Percentiles rank a stretch among this genome's conserved stretches.
phyloP scores from a whole-genome alignment of 2,329 filamentous ascomycete species.

The Cladophialophora chaetospira region DNA sequence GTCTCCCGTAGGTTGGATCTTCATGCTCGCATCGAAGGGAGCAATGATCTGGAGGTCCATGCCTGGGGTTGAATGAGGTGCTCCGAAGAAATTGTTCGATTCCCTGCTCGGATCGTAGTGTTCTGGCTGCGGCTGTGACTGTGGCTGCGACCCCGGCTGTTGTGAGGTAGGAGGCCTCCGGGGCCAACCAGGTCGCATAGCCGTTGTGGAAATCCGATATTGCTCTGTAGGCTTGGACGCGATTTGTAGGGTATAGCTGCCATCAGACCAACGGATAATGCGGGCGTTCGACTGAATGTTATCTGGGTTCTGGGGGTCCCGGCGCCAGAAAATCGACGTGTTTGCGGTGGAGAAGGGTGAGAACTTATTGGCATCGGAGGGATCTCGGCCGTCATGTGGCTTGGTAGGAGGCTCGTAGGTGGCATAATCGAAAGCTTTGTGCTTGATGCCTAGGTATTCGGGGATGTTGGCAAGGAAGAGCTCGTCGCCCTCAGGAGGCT shows the following conservation, averaged over 20 bases:
- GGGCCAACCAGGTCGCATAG: constrained; percentile 55
- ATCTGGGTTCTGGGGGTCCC: constrained; percentile 59
- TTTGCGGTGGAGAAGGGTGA: constrained; percentile 65
- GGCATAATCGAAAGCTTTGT: constrained; percentile 61
- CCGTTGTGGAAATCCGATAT: constrained; percentile 60
- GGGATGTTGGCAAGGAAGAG: constrained; percentile 66
- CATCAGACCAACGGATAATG: constrained; percentile 67
- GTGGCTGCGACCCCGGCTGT: no score
- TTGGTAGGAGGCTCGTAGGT: constrained; percentile 61
- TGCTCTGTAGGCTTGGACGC: constrained; percentile 63
- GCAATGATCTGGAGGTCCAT: constrained; percentile 63
- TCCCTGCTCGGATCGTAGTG: constrained; percentile 58
- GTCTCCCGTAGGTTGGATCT: constrained; percentile 57
- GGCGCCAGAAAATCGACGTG: constrained; percentile 66
- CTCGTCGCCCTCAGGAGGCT: constrained; percentile 61
- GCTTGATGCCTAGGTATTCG: constrained; percentile 62
- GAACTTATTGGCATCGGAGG: constrained; percentile 50
- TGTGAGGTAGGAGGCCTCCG: constrained; percentile 32
- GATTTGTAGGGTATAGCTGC: constrained; percentile 66
- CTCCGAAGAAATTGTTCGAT: constrained; percentile 65
- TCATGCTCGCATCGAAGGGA: constrained; percentile 63
- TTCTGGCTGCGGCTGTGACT: constrained; percentile 38
- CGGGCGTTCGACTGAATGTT: constrained; percentile 66
- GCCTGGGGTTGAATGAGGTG: constrained; percentile 57
- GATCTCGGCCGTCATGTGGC: constrained; percentile 52